Evolutionary conservation across 2,329 filamentous ascomycete species (phyloP).

Genomic region (Elsinoe necatrix): DNA sequence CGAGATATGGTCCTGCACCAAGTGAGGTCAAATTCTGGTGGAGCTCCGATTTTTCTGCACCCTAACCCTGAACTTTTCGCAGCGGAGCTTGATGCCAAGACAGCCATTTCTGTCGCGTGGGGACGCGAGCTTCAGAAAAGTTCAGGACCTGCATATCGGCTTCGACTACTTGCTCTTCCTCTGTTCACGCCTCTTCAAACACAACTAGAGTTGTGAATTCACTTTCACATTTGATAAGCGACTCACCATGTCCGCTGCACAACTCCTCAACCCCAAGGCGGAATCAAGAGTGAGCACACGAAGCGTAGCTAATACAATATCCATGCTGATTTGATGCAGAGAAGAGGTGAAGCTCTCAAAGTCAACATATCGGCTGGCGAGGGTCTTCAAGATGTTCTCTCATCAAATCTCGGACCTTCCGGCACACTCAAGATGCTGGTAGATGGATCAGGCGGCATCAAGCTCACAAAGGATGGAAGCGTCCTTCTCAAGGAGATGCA

Average conservation of each 20-base stretch:
- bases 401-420: constrained; percentile 87
- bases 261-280: constrained; percentile 97
- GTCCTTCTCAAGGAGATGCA: constrained; percentile 71
- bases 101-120: constrained; percentile 10
- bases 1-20: neutral
- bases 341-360: constrained; percentile 89
- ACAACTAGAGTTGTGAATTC: neutral
- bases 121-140: constrained; percentile 12
- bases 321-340: constrained; percentile 49
- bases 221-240: neutral
- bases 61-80: neutral
- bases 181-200: neutral
- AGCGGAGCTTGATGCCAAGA: constrained; percentile 14
- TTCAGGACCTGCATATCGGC: constrained; percentile 1
- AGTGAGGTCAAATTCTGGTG: constrained; percentile 13
- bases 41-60: constrained; percentile 13
- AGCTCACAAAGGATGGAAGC: constrained; percentile 97
- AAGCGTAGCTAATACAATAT: constrained; percentile 21
- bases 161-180: neutral
- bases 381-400: constrained; percentile 67
- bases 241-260: constrained; percentile 78
- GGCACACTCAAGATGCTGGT: constrained; percentile 93
- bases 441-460: constrained; percentile 66
- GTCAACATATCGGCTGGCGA: constrained; percentile 97
- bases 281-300: constrained; percentile 71